A percentile compares a stretch with the other conserved stretches of the same genome.
Conservation (phyloP, 305 asterid species). For the Nicotiana rustica region DNA sequence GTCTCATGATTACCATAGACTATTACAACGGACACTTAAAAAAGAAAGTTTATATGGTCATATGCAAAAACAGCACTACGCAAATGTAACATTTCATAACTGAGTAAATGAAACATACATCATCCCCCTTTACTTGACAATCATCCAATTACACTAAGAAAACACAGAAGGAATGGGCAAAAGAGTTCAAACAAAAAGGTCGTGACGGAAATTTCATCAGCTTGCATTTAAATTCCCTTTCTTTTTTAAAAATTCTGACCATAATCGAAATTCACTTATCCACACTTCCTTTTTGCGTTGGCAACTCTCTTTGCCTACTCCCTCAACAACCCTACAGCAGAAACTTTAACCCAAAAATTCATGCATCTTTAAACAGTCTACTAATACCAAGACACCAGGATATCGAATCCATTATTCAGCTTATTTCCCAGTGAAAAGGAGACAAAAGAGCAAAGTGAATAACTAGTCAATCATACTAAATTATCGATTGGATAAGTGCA, state of each 20-base stretch:
- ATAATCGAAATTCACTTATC: slow-evolving; percentile 5
- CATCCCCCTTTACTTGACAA: neutral
- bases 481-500: neutral
- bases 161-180: neutral
- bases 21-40: neutral
- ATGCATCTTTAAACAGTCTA: neutral
- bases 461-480: neutral
- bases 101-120: neutral
- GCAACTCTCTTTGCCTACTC: neutral
- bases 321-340: slow-evolving; percentile 7
- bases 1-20: neutral
- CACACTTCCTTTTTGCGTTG: neutral
- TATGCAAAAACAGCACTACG: neutral
- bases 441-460: neutral
- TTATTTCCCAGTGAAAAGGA: neutral
- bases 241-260: neutral
- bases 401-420: neutral
- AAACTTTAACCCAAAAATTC: neutral
- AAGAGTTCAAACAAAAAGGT: neutral
- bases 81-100: neutral
- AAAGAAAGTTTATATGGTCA: neutral
- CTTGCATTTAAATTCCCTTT: neutral
- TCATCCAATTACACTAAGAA: neutral
- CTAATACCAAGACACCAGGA: neutral
- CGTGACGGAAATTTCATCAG: neutral